These are phyloP conservation scores for Fusarium sarcochroum DNA, from an alignment of 2,329 filamentous ascomycete species.

Conservation along the genomic window DNA sequence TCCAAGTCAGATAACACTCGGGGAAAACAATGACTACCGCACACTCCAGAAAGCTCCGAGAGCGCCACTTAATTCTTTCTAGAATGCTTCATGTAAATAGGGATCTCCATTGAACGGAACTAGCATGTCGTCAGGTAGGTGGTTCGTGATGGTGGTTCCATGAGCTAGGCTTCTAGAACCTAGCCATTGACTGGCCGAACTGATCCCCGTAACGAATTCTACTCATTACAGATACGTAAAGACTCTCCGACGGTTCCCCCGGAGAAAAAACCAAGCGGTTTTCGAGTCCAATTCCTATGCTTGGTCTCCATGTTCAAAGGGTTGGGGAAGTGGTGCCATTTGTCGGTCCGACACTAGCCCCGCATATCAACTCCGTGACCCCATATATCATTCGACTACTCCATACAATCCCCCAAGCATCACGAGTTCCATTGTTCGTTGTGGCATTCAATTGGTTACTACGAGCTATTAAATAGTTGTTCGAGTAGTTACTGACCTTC, in stretches of 20 bases:
- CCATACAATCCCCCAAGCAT: not conserved
- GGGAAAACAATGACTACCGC: no score
- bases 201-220: not conserved
- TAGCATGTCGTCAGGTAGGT: not conserved
- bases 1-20: no score
- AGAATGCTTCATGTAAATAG: not conserved
- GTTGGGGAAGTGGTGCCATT: not conserved
- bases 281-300: slow-evolving; percentile 9
- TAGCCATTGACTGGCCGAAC: not conserved
- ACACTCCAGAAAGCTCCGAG: no score
- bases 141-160: not conserved
- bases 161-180: not conserved
- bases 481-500: not conserved
- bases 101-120: not conserved
- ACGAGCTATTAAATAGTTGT: not conserved
- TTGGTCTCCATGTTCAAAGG: slow-evolving; percentile 6
- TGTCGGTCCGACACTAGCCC: slow-evolving; percentile 30
- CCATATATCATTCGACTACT: slow-evolving; percentile 24
- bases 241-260: not conserved
- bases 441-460: not conserved
- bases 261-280: slow-evolving; percentile 5
- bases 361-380: not conserved
- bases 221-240: slow-evolving; percentile 9
- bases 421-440: not conserved
- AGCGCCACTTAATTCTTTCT: not conserved